Conservation (phyloP, 1,284 basidiomycete genomes). For the Coniophora puteana region DNA sequence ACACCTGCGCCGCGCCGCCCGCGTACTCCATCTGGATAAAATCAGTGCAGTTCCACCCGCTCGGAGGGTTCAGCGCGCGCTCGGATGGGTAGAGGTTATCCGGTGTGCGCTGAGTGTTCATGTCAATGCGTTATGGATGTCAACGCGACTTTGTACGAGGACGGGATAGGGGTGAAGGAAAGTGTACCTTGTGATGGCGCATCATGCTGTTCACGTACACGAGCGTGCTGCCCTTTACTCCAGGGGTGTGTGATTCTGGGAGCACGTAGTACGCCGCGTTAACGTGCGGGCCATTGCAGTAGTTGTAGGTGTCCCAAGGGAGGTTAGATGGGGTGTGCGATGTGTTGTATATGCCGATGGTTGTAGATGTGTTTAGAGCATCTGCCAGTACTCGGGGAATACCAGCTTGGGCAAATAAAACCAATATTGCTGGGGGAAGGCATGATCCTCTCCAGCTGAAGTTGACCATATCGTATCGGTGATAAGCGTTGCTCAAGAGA, state of each 20-base stretch:
- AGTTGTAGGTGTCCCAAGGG: conserved; percentile 51
- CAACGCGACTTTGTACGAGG: not conserved
- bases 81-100: conserved; percentile 48
- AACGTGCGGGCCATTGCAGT: conserved; percentile 52
- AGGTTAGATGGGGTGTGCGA: conserved; percentile 35
- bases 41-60: conserved; percentile 38
- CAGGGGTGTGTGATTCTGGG: conserved; percentile 19
- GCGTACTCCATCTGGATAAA: conserved; percentile 35
- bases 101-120: conserved; percentile 32
- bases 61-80: conserved; percentile 35
- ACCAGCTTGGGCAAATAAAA: too few relatives aligned
- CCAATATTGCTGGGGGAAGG: too few relatives aligned
- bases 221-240: conserved; percentile 25
- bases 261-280: conserved; percentile 33
- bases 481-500: too few relatives aligned
- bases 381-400: too few relatives aligned
- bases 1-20: conserved; percentile 31
- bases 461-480: too few relatives aligned
- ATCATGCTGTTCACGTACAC: conserved; percentile 41
- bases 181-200: conserved; percentile 43
- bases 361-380: too few relatives aligned
- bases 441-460: too few relatives aligned
- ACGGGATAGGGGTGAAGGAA: too few relatives aligned
- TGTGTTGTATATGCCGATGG: conserved; percentile 34
- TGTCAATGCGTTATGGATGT: not conserved